These are phyloP conservation scores for Corymbia calophylla DNA, from an alignment of 441 rosid species.

Conservation along the genomic window DNA sequence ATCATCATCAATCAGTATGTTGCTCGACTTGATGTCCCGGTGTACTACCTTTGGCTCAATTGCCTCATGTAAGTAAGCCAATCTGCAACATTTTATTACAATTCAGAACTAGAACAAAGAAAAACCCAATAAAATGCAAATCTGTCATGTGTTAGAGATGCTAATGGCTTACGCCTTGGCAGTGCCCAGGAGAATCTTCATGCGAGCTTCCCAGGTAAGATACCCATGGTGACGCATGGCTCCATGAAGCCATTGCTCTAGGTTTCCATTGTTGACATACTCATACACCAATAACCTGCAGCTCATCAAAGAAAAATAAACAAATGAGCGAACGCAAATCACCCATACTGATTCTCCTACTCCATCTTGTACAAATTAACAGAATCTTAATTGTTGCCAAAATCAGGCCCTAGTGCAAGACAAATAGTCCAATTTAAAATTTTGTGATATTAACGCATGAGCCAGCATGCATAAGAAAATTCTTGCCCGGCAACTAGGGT, in stretches of 20 bases:
- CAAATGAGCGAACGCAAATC: not conserved
- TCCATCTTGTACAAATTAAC: not conserved
- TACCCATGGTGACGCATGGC: conserved; percentile 12
- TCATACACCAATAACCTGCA: conserved; percentile 10
- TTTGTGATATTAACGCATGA: not conserved
- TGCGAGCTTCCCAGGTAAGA: conserved; percentile 16
- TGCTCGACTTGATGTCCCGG: conserved; percentile 11
- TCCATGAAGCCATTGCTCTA: conserved; percentile 18
- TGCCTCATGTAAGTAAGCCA: conserved; percentile 14
- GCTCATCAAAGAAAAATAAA: not conserved
- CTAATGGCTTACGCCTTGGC: conserved; percentile 12
- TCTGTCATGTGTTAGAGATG: not conserved
- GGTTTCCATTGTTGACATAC: conserved; percentile 12
- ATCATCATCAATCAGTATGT: conserved; percentile 12
- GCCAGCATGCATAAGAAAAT: not conserved
- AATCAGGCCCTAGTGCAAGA: not conserved
- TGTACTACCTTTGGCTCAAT: conserved; percentile 13
- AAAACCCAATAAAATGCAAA: not conserved
- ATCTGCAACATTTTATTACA: not conserved
- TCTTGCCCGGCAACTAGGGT: not conserved
- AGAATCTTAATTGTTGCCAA: not conserved
- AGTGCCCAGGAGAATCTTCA: conserved; percentile 11
- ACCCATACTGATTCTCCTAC: not conserved
- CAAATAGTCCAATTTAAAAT: not conserved
- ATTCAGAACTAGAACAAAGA: not conserved